Evolutionary conservation across 257 asterid genomes (phyloP), one percentile per base, ranked within the genome.

Genomic region (Leptodermis oblonga): DNA sequence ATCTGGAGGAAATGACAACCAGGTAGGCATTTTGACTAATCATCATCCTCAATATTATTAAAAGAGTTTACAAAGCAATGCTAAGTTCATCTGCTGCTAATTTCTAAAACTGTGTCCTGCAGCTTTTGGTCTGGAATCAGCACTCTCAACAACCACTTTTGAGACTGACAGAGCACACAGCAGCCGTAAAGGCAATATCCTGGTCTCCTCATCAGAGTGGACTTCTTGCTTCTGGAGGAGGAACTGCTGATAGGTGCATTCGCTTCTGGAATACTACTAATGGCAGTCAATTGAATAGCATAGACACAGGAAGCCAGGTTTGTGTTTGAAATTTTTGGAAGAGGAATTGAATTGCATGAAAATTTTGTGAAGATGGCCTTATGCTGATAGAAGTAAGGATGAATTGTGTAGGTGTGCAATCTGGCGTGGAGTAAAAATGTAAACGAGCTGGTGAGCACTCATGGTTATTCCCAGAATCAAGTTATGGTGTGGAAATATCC

Each of bases 401-500:
- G 34, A 6, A 20, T 12, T 22, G 13, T 73, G 49, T 62, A 92
- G 98, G 97, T 92, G 0, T 92, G 98, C 80, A 94, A 94, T 76
- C 88, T 94, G 65, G 93, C 90, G 0, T 94, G 99, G 99, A 94
- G 97, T 77, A 91, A 84, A 70, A 94, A 94, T 76, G 97, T 94
- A 65, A 91, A 94, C 66, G 99, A 91, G 79, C 76, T 94, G 34
- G 99, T 94, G 7, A 94, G 99, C 90, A 91, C 99, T 26, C 99
- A 94, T 68, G 99, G 99, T 1, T 91, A 91, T 73, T 94, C 99
- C 36, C 99, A 94, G 77, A 94, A 94, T 76, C 99, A 94, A 70
- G 86, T 91, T 63, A 94, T 91, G 99, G 87, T 91, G 83, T 94
- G 97, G 97, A 94, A 89, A 85, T 94, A 94, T 82, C 99, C 99